Evolutionary conservation across 306 rosid species (phyloP), one percentile per base, ranked within the genome.

Genomic region (Adenanthera pavonina): DNA sequence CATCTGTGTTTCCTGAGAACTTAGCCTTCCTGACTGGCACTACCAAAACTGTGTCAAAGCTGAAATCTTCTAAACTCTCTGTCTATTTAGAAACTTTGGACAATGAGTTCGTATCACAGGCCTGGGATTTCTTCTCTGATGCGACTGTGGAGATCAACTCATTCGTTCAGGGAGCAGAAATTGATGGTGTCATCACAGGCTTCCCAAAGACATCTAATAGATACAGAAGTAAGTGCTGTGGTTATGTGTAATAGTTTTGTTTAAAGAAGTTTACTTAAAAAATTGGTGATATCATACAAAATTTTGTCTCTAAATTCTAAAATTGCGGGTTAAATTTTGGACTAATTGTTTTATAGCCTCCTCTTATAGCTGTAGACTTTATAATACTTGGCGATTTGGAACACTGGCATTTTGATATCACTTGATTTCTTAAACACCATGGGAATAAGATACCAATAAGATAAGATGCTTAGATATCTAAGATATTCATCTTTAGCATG

Each of bases 51-150:
- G 92, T 90, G 67, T 4, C 44, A 0, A 85, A 80, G 86, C 77
- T 94, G 33, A 73, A 90, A 57, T 66, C 84, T 7, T 72, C 41
- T 16, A 86, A 88, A 62, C 85, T 94, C 81, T 76, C 92, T 14
- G 92, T 94, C 35, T 92, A 88, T 36, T 96, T 83, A 13, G 92
- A 88, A 84, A 80, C 81, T 48, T 94, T 94, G 82, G 88, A 88
- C 91, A 91, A 94, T 82, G 98, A 94, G 87, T 94, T 90, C 77
- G 85, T 85, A 67, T 89, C 97, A 49, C 95, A 90, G 80, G 83
- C 97, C 60, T 92, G 91, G 93, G 98, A 94, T 88, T 94, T 84
- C 91, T 78, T 89, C 80, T 86, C 97, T 9, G 97, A 94, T 86
- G 41, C 95, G 74, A 89, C 94, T 0, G 87, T 91, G 69, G 97